Evolutionary conservation across 441 rosid species (phyloP).

Genomic region (Cnidoscolus chayamansa): DNA sequence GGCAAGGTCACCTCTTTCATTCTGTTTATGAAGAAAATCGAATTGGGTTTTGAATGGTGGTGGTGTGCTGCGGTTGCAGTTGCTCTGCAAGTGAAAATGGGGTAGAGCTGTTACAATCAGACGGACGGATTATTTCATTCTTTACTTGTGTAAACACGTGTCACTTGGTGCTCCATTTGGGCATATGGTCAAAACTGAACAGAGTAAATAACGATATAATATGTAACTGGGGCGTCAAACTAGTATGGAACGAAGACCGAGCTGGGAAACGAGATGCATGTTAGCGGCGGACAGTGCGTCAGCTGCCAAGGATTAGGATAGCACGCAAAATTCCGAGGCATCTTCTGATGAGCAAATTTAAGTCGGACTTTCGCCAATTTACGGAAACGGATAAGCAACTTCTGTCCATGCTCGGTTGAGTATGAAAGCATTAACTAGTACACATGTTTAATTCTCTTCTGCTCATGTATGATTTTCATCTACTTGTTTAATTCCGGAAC

Average conservation of each 20-base stretch:
- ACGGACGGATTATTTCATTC: constrained; percentile 22
- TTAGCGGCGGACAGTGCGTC: too few species aligned
- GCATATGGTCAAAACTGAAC: not conserved
- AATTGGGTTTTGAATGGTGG: constrained; percentile 37
- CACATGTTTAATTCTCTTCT: not conserved
- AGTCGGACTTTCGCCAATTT: not conserved
- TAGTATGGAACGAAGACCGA: not conserved
- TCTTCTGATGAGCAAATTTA: not conserved
- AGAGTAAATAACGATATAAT: not conserved
- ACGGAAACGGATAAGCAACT: not conserved
- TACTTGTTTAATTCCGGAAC: not conserved
- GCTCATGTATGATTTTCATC: not conserved
- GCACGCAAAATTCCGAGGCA: not conserved
- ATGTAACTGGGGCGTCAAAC: not conserved
- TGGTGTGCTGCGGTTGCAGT: constrained; percentile 44
- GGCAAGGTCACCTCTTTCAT: constrained; percentile 49
- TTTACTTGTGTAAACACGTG: constrained; percentile 7
- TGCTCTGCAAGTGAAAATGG: not conserved
- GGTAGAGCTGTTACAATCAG: not conserved
- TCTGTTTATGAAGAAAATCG: constrained; percentile 40
- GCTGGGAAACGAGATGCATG: not conserved
- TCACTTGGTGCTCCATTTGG: not conserved
- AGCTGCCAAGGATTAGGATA: not conserved
- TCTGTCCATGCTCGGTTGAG: not conserved
- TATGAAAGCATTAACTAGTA: not conserved